phyloP scores from a whole-genome alignment of 2,329 filamentous ascomycete genomes.

The Chaetomiaceae sp. region DNA sequence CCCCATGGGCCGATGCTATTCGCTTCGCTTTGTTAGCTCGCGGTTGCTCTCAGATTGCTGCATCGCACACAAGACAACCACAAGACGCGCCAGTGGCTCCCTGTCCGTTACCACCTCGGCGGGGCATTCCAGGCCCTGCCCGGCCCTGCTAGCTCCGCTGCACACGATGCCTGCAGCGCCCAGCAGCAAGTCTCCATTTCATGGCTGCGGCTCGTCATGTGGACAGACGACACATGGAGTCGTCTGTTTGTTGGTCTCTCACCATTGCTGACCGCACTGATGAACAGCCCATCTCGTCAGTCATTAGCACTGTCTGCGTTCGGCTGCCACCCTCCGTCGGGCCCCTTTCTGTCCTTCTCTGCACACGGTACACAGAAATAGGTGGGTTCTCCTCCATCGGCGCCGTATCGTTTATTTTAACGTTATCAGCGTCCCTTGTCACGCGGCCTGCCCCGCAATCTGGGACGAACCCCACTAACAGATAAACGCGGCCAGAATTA shows the following conservation, averaged over 20 bases:
- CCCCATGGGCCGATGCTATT: neutral
- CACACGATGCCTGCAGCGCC: slow-evolving; percentile 15
- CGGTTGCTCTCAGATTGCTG: slow-evolving; percentile 8
- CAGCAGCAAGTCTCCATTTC: slow-evolving; percentile 17
- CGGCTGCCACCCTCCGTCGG: slow-evolving; percentile 4
- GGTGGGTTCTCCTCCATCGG: slow-evolving; percentile 1
- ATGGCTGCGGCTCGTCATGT: slow-evolving; percentile 19
- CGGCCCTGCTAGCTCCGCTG: too few species aligned
- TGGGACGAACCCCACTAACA: slow-evolving; percentile 27
- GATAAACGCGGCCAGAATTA: slow-evolving; percentile 24
- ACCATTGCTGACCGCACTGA: slow-evolving; percentile 3
- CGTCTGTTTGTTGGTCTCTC: slow-evolving; percentile 4
- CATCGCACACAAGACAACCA: slow-evolving; percentile 17
- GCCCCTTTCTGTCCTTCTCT: too few species aligned
- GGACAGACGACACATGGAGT: slow-evolving; percentile 8
- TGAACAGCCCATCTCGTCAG: neutral
- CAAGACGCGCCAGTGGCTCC: too few species aligned
- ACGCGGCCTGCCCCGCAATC: slow-evolving; percentile 25
- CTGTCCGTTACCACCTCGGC: slow-evolving; percentile 11
- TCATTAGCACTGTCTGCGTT: slow-evolving; percentile 1
- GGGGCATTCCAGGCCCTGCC: slow-evolving; percentile 8
- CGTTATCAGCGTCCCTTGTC: slow-evolving; percentile 21
- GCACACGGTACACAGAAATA: too few species aligned
- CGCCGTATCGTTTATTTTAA: slow-evolving; percentile 18
- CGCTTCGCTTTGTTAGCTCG: slow-evolving; percentile 1